Percentiles rank a stretch among this genome's conserved stretches.
phyloP scores from a whole-genome alignment of 2,329 filamentous ascomycete genomes.

The Sarocladiaceae sp. region DNA sequence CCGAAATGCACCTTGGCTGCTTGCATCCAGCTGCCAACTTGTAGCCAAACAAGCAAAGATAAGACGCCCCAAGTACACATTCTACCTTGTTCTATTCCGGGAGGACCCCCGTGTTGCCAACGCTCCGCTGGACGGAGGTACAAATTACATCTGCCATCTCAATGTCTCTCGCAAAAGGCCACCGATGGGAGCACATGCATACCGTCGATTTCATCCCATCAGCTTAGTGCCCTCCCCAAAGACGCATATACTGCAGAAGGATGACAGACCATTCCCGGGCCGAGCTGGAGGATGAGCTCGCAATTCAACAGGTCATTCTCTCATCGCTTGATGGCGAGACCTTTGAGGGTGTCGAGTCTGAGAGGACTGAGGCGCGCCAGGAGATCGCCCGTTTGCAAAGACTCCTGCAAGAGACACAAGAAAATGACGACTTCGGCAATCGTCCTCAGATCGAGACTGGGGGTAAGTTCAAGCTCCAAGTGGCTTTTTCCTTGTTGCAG shows the following conservation, averaged over 20 bases:
- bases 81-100: too few relatives aligned
- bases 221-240: background rate
- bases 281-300: constrained; percentile 32
- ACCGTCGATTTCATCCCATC: background rate
- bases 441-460: background rate
- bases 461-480: background rate
- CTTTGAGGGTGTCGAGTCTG: constrained; percentile 23
- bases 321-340: constrained; percentile 27
- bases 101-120: too few relatives aligned
- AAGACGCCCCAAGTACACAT: too few relatives aligned
- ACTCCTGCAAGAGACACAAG: constrained; percentile 14
- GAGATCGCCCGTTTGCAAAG: constrained; percentile 26
- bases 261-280: constrained; percentile 18
- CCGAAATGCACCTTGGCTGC: too few relatives aligned
- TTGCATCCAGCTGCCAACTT: too few relatives aligned
- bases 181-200: background rate
- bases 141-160: too few relatives aligned
- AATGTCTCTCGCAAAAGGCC: too few relatives aligned
- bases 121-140: too few relatives aligned
- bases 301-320: constrained; percentile 35
- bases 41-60: too few relatives aligned
- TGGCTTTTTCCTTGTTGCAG: background rate
- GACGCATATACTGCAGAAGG: constrained; percentile 12
- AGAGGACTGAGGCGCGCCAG: constrained; percentile 19
- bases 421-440: constrained; percentile 7